Conservation (phyloP, 306 rosid species). For the Vicia faba region DNA sequence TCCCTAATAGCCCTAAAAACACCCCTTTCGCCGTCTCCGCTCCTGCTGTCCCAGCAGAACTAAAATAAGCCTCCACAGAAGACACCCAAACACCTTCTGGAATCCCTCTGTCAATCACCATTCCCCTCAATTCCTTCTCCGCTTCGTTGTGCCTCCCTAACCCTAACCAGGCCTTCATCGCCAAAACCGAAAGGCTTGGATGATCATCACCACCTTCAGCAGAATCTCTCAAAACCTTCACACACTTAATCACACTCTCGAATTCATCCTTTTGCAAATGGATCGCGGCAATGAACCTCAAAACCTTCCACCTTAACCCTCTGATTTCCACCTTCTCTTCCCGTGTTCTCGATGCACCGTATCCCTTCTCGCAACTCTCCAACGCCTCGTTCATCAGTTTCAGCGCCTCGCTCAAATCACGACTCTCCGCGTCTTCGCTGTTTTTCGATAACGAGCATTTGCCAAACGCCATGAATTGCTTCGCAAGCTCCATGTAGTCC, state of each 20-base stretch:
- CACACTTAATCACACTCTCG: slow-evolving; percentile 84
- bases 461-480: slow-evolving; percentile 67
- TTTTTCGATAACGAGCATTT: slow-evolving; percentile 51
- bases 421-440: background rate
- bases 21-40: slow-evolving; percentile 91
- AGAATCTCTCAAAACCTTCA: slow-evolving; percentile 77
- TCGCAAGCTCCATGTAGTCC: slow-evolving; percentile 59
- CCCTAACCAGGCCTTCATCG: slow-evolving; percentile 95
- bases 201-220: slow-evolving; percentile 70
- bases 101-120: slow-evolving; percentile 72
- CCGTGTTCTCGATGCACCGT: slow-evolving; percentile 51
- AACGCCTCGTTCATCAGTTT: slow-evolving; percentile 87
- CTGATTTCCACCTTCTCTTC: slow-evolving; percentile 56
- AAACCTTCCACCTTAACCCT: slow-evolving; percentile 63
- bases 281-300: slow-evolving; percentile 79
- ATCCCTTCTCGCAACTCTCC: slow-evolving; percentile 76
- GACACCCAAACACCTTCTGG: slow-evolving; percentile 93
- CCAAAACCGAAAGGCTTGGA: slow-evolving; percentile 87
- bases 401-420: slow-evolving; percentile 57
- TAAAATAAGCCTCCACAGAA: slow-evolving; percentile 79
- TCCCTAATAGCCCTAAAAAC: slow-evolving; percentile 78
- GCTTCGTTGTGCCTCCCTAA: slow-evolving; percentile 71
- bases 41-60: slow-evolving; percentile 77
- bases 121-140: slow-evolving; percentile 87
- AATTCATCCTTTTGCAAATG: slow-evolving; percentile 84